Base-by-base conservation (phyloP, 176 grass and related monocot genomes). In the Ananas comosus region DNA sequence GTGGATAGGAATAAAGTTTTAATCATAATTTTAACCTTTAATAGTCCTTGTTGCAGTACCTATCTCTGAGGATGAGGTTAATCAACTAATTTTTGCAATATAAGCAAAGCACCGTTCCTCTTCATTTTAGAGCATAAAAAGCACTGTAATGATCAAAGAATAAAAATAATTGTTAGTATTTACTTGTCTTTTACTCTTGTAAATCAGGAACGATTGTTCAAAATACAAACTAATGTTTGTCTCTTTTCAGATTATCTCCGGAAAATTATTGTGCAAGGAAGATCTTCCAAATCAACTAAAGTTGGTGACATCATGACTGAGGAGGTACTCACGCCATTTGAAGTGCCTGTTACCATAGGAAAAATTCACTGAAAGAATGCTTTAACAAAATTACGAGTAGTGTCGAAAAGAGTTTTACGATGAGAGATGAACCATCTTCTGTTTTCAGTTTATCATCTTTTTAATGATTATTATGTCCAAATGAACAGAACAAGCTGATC, bases 221-320 rank as follows among this genome's bases (percentile, higher is more conserved):
- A 61, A 42, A 4, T 42, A 42, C 33, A 42, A 42, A 42, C 33
- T 42, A 42, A 42, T 42, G 4, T 42, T 42, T 59, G 53, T 1
- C 9, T 12, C 19, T 77, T 73, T 76, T 80, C 73, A 99, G 95
- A 99, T 93, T 99, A 99, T 84, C 90, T 99, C 67, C 76, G 95
- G 51, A 99, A 99, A 81, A 99, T 99, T 29, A 99, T 99, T 64
- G 95, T 99, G 50, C 90, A 93, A 67, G 95, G 95, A 70, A 82
- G 87, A 84, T 99, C 95, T 67, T 99, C 95, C 23, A 99, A 99
- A 84, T 99, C 95, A 19, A 99, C 95, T 64, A 91, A 91, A 84
- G 95, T 99, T 76, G 95, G 95, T 70, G 95, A 99, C 73, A 99
- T 99, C 75, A 99, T 99, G 95, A 99, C 95, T 74, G 95, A 99